Conservation (phyloP, 768 basidiomycete genomes). For the Boletus edulis region DNA sequence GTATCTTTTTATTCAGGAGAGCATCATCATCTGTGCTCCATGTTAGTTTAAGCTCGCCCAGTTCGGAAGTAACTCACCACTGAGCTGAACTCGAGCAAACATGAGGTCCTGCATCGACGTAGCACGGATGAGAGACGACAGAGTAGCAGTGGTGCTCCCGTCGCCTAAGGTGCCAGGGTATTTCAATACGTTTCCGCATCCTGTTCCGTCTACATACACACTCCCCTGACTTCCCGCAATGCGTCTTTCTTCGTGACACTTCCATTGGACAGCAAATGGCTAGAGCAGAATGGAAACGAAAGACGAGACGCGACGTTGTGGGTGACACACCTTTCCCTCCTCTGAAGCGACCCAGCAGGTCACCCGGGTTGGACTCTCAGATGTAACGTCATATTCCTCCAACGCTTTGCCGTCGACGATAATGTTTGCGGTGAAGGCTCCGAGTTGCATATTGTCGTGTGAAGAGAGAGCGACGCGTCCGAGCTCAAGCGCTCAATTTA, state of each 20-base stretch:
- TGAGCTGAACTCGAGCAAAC: constrained; percentile 18
- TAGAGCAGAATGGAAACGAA: background rate
- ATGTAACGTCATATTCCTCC: constrained; percentile 11
- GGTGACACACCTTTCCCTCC: constrained; percentile 16
- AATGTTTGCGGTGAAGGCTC: constrained; percentile 10
- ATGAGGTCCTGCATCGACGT: constrained; percentile 2
- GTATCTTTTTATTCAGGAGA: constrained; percentile 4
- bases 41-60: background rate
- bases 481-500: background rate
- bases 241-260: background rate
- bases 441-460: constrained; percentile 11
- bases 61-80: constrained; percentile 7
- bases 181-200: fast-evolving
- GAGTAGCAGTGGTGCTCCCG: background rate
- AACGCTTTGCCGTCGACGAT: constrained; percentile 13
- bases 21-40: constrained; percentile 19
- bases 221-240: background rate
- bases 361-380: constrained; percentile 5
- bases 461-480: background rate
- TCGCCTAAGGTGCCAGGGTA: background rate
- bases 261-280: constrained; percentile 15
- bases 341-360: constrained; percentile 25
- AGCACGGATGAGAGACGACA: background rate
- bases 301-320: background rate
- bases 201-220: constrained; percentile 11